Conservation (phyloP, 352 stramenopile genomes). For the Globisporangium echinulatum region DNA sequence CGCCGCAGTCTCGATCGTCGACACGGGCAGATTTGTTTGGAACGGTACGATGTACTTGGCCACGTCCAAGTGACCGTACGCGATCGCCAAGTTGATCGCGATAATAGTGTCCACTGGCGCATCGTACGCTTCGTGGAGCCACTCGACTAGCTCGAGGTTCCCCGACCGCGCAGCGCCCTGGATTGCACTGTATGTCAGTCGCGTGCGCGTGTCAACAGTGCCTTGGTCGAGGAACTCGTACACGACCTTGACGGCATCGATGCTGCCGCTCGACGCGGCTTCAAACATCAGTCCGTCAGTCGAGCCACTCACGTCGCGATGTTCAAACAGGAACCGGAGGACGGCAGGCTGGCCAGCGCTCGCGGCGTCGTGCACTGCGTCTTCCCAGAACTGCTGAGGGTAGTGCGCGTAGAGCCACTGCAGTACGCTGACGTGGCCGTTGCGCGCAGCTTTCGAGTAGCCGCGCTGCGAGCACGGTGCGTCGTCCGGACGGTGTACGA, state of each 20-base stretch:
- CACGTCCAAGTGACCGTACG: neutral
- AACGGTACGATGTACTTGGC: neutral
- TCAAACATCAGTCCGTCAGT: too few relatives aligned
- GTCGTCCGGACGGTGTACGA: neutral
- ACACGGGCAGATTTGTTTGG: neutral
- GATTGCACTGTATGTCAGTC: too few relatives aligned
- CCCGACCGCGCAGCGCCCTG: neutral
- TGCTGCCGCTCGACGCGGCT: neutral
- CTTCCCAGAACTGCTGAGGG: neutral
- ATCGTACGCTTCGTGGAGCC: neutral
- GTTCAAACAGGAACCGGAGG: neutral
- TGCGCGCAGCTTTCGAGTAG: neutral
- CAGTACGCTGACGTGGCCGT: neutral
- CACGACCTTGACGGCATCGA: neutral
- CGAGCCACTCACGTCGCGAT: neutral
- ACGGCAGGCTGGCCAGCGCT: neutral
- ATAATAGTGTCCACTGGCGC: neutral
- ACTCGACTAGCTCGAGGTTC: neutral
- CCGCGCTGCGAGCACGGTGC: neutral
- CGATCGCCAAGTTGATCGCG: too few relatives aligned
- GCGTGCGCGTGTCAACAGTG: neutral
- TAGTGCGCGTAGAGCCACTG: constrained; percentile 1
- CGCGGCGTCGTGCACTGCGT: neutral
- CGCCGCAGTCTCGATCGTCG: neutral
- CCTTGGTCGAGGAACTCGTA: neutral